Conservation (phyloP, 1,139 yeast genomes). For the Diutina sp. region DNA sequence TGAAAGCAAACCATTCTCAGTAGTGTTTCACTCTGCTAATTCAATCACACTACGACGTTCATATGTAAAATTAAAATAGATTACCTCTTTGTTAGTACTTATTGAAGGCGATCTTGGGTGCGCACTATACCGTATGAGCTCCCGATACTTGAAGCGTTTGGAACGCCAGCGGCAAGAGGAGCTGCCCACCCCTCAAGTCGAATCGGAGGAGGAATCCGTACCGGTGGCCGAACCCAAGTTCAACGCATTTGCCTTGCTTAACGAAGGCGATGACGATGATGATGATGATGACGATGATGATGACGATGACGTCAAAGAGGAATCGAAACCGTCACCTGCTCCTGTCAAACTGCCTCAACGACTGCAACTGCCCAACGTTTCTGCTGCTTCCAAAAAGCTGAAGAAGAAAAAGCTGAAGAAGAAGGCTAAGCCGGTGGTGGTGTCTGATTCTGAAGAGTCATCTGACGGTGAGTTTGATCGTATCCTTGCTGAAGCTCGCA, state of each 20-base stretch:
- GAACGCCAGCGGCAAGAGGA: neutral
- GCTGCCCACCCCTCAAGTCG: constrained; percentile 2
- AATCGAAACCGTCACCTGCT: neutral
- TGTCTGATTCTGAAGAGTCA: constrained; percentile 9
- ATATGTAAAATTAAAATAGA: too few species aligned
- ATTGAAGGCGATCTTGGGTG: neutral
- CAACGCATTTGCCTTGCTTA: constrained; percentile 45
- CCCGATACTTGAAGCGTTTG: neutral
- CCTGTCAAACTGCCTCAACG: neutral
- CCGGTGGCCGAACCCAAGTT: constrained; percentile 9
- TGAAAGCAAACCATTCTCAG: too few species aligned
- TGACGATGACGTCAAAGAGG: neutral
- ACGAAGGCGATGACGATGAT: constrained; percentile 23
- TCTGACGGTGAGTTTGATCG: constrained; percentile 28
- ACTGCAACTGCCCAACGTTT: neutral
- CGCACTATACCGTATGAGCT: neutral
- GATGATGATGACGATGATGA: constrained; percentile 11
- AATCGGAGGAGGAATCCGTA: constrained; percentile 11
- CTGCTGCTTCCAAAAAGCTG: constrained; percentile 7
- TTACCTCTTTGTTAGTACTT: too few species aligned
- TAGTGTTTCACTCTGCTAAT: too few species aligned
- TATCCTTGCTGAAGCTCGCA: constrained; percentile 20
- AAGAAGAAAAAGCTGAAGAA: constrained; percentile 8
- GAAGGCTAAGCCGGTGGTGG: constrained; percentile 4
- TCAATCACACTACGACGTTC: too few species aligned